phyloP scores from a whole-genome alignment of 352 stramenopile genomes.

The Phytophthora sojae region DNA sequence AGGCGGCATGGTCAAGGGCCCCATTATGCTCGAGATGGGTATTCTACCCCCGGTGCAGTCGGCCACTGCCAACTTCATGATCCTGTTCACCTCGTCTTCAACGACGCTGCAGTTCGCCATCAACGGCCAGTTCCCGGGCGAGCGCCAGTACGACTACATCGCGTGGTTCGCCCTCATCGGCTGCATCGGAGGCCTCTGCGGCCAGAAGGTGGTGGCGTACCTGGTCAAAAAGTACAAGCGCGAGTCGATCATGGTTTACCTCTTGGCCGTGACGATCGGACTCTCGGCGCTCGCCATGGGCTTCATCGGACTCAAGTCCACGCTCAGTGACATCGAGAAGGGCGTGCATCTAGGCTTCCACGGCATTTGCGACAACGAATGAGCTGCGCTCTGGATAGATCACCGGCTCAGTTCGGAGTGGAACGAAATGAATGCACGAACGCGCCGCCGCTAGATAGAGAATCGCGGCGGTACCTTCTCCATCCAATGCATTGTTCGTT shows the following conservation, averaged over 20 bases:
- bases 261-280: slow-evolving; percentile 75
- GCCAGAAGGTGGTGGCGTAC: slow-evolving; percentile 86
- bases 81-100: slow-evolving; percentile 92
- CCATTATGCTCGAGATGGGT: slow-evolving; percentile 98
- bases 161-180: slow-evolving; percentile 91
- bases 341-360: slow-evolving; percentile 72
- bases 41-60: slow-evolving; percentile 90
- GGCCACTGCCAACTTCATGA: slow-evolving; percentile 94
- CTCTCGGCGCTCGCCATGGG: slow-evolving; percentile 78
- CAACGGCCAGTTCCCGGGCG: slow-evolving; percentile 78
- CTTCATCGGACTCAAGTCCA: slow-evolving; percentile 64
- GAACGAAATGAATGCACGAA: not conserved
- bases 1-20: slow-evolving; percentile 97
- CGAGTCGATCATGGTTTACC: slow-evolving; percentile 87
- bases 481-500: not conserved
- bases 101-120: slow-evolving; percentile 93
- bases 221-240: slow-evolving; percentile 93
- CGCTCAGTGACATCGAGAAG: slow-evolving; percentile 64
- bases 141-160: slow-evolving; percentile 93
- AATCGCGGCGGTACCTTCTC: not conserved
- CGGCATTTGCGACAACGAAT: slow-evolving; percentile 71
- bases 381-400: slow-evolving; percentile 13
- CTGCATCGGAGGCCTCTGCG: slow-evolving; percentile 82
- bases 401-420: not conserved
- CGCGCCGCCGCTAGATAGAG: slow-evolving; percentile 17